Evolutionary conservation across 495 filamentous ascomycete genomes (phyloP).

Genomic region (Podospora pseudocomata): DNA sequence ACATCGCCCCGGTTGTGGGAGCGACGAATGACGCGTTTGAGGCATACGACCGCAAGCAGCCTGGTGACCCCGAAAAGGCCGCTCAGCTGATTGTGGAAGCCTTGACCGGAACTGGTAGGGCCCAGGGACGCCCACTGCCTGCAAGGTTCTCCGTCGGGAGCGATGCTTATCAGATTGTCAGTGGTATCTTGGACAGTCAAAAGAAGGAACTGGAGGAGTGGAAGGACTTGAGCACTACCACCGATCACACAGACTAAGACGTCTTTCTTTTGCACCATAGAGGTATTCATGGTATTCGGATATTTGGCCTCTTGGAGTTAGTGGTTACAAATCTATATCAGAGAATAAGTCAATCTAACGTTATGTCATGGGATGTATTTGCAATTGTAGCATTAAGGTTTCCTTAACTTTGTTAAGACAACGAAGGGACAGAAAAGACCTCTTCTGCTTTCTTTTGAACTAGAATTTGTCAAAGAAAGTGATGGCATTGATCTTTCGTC

Average conservation of each 20-base stretch:
- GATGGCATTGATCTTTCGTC: too few relatives aligned
- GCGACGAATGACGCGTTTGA: conserved; percentile 16
- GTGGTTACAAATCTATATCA: too few relatives aligned
- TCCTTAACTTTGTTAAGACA: too few relatives aligned
- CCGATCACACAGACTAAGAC: not conserved
- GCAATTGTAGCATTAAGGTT: too few relatives aligned
- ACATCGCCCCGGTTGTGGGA: conserved; percentile 26
- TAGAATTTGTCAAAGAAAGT: too few relatives aligned
- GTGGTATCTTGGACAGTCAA: not conserved
- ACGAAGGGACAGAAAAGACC: too few relatives aligned
- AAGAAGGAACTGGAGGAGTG: not conserved
- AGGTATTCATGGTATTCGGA: too few relatives aligned
- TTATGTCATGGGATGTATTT: too few relatives aligned
- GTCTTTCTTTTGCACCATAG: not conserved
- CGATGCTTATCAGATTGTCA: not conserved
- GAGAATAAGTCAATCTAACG: too few relatives aligned
- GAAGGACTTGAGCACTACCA: not conserved
- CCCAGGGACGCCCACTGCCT: not conserved
- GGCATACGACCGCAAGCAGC: conserved; percentile 29
- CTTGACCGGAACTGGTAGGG: not conserved
- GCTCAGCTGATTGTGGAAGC: not conserved
- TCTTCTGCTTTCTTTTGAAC: too few relatives aligned
- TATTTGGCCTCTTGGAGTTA: too few relatives aligned
- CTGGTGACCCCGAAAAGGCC: conserved; percentile 41
- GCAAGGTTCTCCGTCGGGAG: not conserved